Base-by-base conservation (phyloP, 2,329 filamentous ascomycete genomes). In the Penicillium sp. region DNA sequence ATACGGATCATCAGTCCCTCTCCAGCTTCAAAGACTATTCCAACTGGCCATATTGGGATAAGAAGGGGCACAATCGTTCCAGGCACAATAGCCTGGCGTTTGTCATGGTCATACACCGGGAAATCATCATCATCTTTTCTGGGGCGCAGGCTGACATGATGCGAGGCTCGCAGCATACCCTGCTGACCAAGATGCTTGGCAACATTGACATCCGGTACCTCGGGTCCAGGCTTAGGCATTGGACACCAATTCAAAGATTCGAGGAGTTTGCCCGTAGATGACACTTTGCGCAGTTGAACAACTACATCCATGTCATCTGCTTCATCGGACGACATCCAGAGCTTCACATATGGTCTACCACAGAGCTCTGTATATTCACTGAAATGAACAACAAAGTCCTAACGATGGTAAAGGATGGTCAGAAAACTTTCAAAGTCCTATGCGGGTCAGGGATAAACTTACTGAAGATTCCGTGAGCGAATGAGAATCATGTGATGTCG, bases 281-380 rank as follows among this genome's bases (percentile, higher is more conserved):
- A 49, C 10, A 61, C 18, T 21, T 67, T 68, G 28, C 62, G 61
- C 13, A 67, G 51, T 23, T 67, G 64, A 9, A 64, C 56, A 1
- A 48, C 44, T 1, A 68, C 61, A 39, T 67, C 64, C 8, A 66
- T 43, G 11, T 66, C 63, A 16, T 58, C 44, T 8, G 36, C 14
- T 5, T 51, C 29, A 2, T 51, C 23, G 23, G 31, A 52, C 6
- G 57, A 65, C 39, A 66, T 56, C 34, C 46, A 56, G 5, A 66
- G 49, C 6, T 54, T 53, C 4, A 49, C 58, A 5, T 48, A 51
- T 1, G 59, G 48, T 3, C 43, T 46, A 0, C 54, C 59, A 39
- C 29, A 57, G 16, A 51, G 37, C 39, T 55, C 55, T 14, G 42
- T 53, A 16, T 56, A 54, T 16, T 56, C 39, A n/a, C 29, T 11